Base-by-base conservation (phyloP, 2,329 filamentous ascomycete genomes). In the Exophiala mesophila region DNA sequence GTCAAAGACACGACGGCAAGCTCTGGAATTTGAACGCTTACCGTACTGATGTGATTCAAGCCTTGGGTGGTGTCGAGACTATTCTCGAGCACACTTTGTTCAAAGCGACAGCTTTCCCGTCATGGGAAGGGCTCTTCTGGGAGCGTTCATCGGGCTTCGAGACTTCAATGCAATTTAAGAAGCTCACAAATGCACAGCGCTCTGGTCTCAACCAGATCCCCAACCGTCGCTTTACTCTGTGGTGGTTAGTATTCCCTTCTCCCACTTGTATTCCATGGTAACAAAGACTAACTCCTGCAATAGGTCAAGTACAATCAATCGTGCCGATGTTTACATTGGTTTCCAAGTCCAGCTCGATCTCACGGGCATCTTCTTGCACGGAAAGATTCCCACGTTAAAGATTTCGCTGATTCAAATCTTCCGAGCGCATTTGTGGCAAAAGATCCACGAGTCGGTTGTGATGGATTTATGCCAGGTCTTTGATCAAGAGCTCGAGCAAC, bases 381-480 rank as follows among this genome's bases (percentile, higher is more conserved):
- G 92, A 57, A 98, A 98, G 69, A 98, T 98, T 44, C 94, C 92
- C 0, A 98, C 92, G 0, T 69, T 98, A 31, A 98, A 98, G 70
- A 98, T 98, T 50, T 96, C 89, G 0, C 72, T 98, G 40, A 98
- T 98, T 48, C 92, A 98, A 63, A 98, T 98, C 57, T 98, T 98
- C 85, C 83, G 92, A 63, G 92, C 94, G 39, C 92, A 98, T 78
- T 82, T 98, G 73, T 98, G 92, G 92, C 92, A 98, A 65, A 98
- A 98, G 74, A 97, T 98, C 34, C 94, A 98, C 66, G 92, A 98
- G 66, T 94, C 86, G 1, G 89, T 97, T 0, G 90, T 96, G 23
- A 98, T 98, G 92, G 92, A 98, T 73, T 67, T 98, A 59, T 97
- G 92, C 57, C 94, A 98, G 62, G 92, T 98, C 10, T 95, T 98